These are phyloP conservation scores for Phytophthora megakarya DNA, from an alignment of 352 stramenopile species.

Conservation along the genomic window DNA sequence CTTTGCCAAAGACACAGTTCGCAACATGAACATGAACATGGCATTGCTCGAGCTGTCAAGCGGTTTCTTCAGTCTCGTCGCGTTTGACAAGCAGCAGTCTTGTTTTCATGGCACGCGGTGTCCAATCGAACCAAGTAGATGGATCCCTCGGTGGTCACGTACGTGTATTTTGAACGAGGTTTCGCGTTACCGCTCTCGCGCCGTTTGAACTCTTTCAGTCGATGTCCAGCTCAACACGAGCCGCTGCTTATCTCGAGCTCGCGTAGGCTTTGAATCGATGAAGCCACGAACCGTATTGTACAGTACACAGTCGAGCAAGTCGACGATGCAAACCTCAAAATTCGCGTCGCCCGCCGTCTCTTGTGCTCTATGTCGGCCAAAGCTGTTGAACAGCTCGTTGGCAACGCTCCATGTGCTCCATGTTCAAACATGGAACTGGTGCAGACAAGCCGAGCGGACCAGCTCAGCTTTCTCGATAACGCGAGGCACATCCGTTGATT, in stretches of 20 bases:
- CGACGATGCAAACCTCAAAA: constrained; percentile 17
- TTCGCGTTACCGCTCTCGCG: background rate
- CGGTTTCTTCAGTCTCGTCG: constrained; percentile 13
- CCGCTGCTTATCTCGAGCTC: constrained; percentile 9
- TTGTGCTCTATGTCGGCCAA: constrained; percentile 19
- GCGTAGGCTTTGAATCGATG: constrained; percentile 28
- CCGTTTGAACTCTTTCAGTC: too few relatives aligned
- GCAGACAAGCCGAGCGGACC: constrained; percentile 18
- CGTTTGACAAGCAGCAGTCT: constrained; percentile 21
- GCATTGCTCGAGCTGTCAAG: background rate
- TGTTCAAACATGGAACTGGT: background rate
- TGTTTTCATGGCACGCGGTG: constrained; percentile 10
- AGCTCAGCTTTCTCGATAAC: constrained; percentile 18
- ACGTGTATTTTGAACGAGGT: background rate
- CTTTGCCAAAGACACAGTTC: too few relatives aligned
- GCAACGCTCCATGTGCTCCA: background rate
- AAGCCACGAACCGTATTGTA: constrained; percentile 15
- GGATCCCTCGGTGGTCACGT: constrained; percentile 1
- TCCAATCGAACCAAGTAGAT: constrained; percentile 12
- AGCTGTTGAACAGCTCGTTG: background rate
- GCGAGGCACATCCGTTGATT: constrained; percentile 11
- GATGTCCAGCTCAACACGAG: constrained; percentile 20
- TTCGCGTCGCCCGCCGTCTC: constrained; percentile 16
- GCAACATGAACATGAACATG: background rate
- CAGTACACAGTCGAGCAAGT: constrained; percentile 9